A percentile compares a stretch with the other conserved stretches of the same genome.
phyloP scores from a whole-genome alignment of 2,329 filamentous ascomycete genomes.

The Aspergillus pseudoviridinutans region DNA sequence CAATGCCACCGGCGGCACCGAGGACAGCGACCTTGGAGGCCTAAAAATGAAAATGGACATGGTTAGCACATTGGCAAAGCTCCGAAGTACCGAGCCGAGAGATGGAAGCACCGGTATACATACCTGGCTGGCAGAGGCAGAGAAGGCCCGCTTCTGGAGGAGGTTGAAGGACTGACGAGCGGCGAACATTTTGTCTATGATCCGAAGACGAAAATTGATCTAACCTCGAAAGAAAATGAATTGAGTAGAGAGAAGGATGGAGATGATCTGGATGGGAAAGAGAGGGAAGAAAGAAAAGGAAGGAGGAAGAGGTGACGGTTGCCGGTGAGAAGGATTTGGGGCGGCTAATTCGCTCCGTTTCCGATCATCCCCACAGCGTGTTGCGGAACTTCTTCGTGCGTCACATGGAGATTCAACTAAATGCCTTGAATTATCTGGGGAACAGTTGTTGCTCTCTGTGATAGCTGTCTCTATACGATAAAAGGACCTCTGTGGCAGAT shows the following conservation, averaged over 20 bases:
- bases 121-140: slow-evolving; percentile 73
- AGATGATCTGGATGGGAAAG: slow-evolving; percentile 5
- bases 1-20: slow-evolving; percentile 95
- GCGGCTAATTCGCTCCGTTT: slow-evolving; percentile 19
- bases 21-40: slow-evolving; percentile 96
- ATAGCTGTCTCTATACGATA: not conserved
- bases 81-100: slow-evolving; percentile 9
- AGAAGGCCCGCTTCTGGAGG: slow-evolving; percentile 75
- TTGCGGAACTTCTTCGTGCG: slow-evolving; percentile 5
- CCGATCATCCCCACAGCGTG: slow-evolving; percentile 15
- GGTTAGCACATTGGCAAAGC: slow-evolving; percentile 10
- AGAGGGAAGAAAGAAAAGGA: slow-evolving; percentile 11
- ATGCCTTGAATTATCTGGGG: not conserved
- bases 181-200: slow-evolving; percentile 65
- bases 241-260: slow-evolving; percentile 5
- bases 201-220: slow-evolving; percentile 10
- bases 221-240: slow-evolving; percentile 5
- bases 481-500: not conserved
- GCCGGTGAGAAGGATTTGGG: slow-evolving; percentile 19
- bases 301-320: slow-evolving; percentile 14
- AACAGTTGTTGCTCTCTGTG: not conserved
- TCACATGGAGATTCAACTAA: not conserved
- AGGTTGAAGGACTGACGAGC: slow-evolving; percentile 52
- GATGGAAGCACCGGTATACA: slow-evolving; percentile 30
- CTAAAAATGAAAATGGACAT: slow-evolving; percentile 45